Evolutionary conservation across 1,284 basidiomycete species (phyloP), one percentile per base, ranked within the genome.

Genomic region (Fomitopsis palustris): DNA sequence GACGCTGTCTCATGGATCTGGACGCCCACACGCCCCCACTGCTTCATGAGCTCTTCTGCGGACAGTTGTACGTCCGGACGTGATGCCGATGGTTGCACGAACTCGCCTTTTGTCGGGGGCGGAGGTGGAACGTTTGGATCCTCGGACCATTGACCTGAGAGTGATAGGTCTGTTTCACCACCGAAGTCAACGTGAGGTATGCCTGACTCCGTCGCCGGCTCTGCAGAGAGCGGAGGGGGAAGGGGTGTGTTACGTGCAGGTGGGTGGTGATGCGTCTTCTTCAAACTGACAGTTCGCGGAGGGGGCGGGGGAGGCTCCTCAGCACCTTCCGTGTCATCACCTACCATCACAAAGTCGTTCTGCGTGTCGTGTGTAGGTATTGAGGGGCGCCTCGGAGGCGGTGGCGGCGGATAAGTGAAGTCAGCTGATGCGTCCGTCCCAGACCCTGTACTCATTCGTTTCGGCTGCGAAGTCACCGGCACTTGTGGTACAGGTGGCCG

Each of bases 21-120:
- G 1, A 87, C 81, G 14, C 95, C 95, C 10, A 93, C 82, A 31
- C 85, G 82, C 3, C 84, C 82, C 77, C 89, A 90, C 17, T 93
- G 77, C 1, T 80, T 77, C 65, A 85, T 83, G 49, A 96, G 78
- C 37, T 92, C 86, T 49, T 91, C 87, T 0, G 81, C 59, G 23
- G 81, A 76, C 42, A 84, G 67, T 4, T 75, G 70, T 21, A 70
- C 64, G 4, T 78, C 77, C 23, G 64, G 59, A 17, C 62, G 55
- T 29, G 62, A 19, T 23, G 67, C 27, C 55, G 55, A 37, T 10
- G 61, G 29, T 5, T 59, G 60, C 0, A 58, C 54, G 1, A 55
- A 39, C 7, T 56, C 25, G 12, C 58, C 29, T 51, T 65, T 64
- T 6, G 59, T 56, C 2, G 65, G 55, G 23, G 66, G 59, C 23